Percentiles rank a stretch among this genome's conserved stretches.
These are phyloP conservation scores for Fusarium domesticum DNA, from an alignment of 2,329 filamentous ascomycete species.

Conservation along the genomic window DNA sequence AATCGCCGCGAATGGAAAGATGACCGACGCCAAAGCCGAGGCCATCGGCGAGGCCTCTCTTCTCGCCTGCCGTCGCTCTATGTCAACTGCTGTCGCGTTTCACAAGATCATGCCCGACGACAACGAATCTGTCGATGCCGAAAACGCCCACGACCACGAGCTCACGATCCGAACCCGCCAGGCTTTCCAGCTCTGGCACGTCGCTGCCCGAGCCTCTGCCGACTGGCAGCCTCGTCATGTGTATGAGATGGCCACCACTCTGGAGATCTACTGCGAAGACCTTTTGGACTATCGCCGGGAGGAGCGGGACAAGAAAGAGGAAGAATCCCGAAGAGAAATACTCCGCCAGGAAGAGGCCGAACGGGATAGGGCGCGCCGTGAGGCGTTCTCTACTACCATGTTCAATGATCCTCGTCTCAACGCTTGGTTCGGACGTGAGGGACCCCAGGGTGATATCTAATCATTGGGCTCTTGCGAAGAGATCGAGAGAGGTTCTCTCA, in stretches of 20 bases:
- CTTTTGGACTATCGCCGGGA: constrained; percentile 7
- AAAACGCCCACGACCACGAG: neutral
- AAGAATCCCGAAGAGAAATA: too few species aligned
- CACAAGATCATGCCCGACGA: constrained; percentile 5
- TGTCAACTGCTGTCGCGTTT: constrained; percentile 10
- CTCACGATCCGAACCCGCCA: constrained; percentile 6
- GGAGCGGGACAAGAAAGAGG: constrained; percentile 6
- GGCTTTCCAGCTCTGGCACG: constrained; percentile 16
- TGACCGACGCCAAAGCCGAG: constrained; percentile 6
- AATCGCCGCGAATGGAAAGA: neutral
- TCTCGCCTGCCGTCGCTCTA: constrained; percentile 10
- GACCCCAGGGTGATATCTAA: too few species aligned
- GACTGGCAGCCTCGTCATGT: constrained; percentile 12
- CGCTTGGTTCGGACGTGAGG: too few species aligned
- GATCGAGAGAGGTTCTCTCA: too few species aligned
- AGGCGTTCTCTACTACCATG: too few species aligned
- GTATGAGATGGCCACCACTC: neutral
- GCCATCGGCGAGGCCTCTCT: constrained; percentile 6
- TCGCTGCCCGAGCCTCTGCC: constrained; percentile 13
- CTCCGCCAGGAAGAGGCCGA: too few species aligned
- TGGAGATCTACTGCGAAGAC: constrained; percentile 13
- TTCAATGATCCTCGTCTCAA: too few species aligned
- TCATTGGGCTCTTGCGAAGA: too few species aligned
- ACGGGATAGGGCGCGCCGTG: too few species aligned
- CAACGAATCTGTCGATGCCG: constrained; percentile 2